Percentiles rank a stretch among this genome's conserved stretches.
Conservation (phyloP, 108 stramenopile genomes). For the Skeletonema costatum region DNA sequence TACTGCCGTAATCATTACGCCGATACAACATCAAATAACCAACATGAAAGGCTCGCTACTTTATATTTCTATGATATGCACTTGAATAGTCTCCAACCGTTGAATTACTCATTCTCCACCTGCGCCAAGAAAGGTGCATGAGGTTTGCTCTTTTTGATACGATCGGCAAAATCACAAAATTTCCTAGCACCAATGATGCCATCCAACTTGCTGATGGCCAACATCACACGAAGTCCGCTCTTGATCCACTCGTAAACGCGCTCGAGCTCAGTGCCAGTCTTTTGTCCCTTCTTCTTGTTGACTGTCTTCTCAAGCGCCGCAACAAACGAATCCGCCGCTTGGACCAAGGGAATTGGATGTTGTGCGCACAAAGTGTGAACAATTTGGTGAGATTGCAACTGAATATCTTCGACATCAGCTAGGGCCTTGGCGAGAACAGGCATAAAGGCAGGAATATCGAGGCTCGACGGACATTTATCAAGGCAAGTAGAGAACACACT, state of each 20-base stretch:
- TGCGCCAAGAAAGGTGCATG: constrained; percentile 49
- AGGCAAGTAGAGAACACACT: constrained; percentile 91
- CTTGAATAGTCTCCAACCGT: background rate
- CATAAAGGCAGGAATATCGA: constrained; percentile 78
- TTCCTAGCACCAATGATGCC: constrained; percentile 65
- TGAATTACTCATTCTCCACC: constrained; percentile 41
- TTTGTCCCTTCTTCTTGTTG: constrained; percentile 80
- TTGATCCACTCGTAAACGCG: constrained; percentile 85
- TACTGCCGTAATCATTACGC: no score
- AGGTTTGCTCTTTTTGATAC: constrained; percentile 54
- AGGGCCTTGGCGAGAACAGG: constrained; percentile 76
- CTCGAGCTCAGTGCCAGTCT: constrained; percentile 84
- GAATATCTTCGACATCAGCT: constrained; percentile 82
- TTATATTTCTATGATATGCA: background rate
- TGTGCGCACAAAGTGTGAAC: constrained; percentile 71
- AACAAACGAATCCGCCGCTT: constrained; percentile 71
- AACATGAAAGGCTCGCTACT: background rate
- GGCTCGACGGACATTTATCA: constrained; percentile 73
- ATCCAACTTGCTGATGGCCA: constrained; percentile 67
- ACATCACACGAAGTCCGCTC: constrained; percentile 75
- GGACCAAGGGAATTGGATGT: constrained; percentile 63
- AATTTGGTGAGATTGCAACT: constrained; percentile 84
- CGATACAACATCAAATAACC: no score
- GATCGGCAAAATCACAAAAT: constrained; percentile 74
- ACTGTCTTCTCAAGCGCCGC: constrained; percentile 84